phyloP scores from a whole-genome alignment of 148 eudicot species.

The Rhododendron molle region DNA sequence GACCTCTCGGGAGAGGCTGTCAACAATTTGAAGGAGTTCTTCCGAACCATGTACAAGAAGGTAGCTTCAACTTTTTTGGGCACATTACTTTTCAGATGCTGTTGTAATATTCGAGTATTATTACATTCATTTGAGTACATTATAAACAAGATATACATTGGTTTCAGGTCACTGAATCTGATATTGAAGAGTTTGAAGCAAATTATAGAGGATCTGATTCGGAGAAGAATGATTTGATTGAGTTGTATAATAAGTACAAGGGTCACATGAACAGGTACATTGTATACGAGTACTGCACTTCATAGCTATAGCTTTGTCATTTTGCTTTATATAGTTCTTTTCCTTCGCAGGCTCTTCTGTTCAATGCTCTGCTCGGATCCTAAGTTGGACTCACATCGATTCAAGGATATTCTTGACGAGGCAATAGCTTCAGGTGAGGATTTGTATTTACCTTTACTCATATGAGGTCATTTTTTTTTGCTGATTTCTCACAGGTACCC shows the following conservation, averaged over 20 bases:
- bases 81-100: neutral
- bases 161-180: slow-evolving; percentile 77
- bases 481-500: no score
- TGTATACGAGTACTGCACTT: neutral
- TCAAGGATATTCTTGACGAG: slow-evolving; percentile 91
- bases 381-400: slow-evolving; percentile 86
- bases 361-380: slow-evolving; percentile 93
- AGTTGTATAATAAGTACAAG: slow-evolving; percentile 67
- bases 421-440: slow-evolving; percentile 73
- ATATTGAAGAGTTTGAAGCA: slow-evolving; percentile 97
- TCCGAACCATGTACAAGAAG: slow-evolving; percentile 80
- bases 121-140: neutral
- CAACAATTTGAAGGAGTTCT: slow-evolving; percentile 65
- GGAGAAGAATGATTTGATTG: slow-evolving; percentile 80
- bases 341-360: slow-evolving; percentile 71
- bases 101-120: neutral
- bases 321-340: slow-evolving; percentile 1
- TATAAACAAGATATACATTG: neutral
- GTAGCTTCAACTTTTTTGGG: slow-evolving; percentile 16
- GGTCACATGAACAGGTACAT: slow-evolving; percentile 89
- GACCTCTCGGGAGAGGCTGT: slow-evolving; percentile 78
- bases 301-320: neutral
- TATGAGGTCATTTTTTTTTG: no score
- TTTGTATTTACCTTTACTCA: neutral
- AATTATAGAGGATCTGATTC: slow-evolving; percentile 93